Conservation (phyloP, 2,329 filamentous ascomycete species). For the Tolypocladium cylindrosporum region DNA sequence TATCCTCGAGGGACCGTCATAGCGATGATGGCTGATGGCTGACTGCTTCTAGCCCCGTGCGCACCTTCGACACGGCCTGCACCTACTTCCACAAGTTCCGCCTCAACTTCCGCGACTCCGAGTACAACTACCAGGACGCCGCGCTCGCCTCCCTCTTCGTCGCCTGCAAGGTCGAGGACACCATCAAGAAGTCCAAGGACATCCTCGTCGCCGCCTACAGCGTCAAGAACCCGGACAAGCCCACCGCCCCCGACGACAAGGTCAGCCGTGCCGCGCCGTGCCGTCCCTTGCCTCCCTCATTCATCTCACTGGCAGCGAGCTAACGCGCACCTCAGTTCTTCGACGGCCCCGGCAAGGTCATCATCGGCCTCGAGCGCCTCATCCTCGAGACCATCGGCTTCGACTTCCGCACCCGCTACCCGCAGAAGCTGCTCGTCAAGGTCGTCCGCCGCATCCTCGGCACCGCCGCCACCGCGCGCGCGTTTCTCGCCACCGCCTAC, state of each 20-base stretch:
- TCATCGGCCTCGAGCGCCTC: conserved; percentile 82
- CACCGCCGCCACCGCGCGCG: conserved; percentile 10
- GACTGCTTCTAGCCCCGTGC: conserved; percentile 54
- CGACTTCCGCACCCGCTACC: conserved; percentile 83
- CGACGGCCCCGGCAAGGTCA: conserved; percentile 65
- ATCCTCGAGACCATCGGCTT: conserved; percentile 91
- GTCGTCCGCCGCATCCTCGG: conserved; percentile 51
- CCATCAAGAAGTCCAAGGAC: conserved; percentile 89
- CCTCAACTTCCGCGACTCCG: conserved; percentile 70
- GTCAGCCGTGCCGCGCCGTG: conserved; percentile 34
- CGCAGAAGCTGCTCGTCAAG: conserved; percentile 78
- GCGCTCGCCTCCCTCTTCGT: conserved; percentile 82
- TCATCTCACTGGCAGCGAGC: neutral
- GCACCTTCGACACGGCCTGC: conserved; percentile 85
- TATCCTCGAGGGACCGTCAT: neutral
- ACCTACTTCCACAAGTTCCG: conserved; percentile 93
- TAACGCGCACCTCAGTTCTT: conserved; percentile 48
- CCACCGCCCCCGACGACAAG: conserved; percentile 69
- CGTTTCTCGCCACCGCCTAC: conserved; percentile 61
- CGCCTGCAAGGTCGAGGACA: conserved; percentile 96
- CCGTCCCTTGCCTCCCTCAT: neutral
- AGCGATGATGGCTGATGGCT: neutral
- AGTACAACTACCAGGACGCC: conserved; percentile 80
- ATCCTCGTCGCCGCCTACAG: conserved; percentile 89
- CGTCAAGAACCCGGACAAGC: conserved; percentile 60